Percentiles rank a stretch among this genome's conserved stretches.
Evolutionary conservation across 345 rosid species (phyloP).

Genomic region (Conringia planisiliqua): DNA sequence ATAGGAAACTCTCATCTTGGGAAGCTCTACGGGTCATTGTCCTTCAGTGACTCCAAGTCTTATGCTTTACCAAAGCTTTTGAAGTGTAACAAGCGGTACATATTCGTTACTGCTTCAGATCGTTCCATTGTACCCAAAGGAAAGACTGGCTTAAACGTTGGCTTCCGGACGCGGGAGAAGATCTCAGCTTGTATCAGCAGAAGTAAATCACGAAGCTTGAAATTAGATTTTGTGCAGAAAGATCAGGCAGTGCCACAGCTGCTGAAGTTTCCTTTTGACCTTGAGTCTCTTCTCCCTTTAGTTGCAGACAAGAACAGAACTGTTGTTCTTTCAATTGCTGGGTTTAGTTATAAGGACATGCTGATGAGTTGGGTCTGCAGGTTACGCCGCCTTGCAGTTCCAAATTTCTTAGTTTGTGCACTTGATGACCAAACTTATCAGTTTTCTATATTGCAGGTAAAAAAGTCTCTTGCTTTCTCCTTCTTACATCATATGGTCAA

Average conservation of each 20-base stretch:
- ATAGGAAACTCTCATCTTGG: slow-evolving; percentile 71
- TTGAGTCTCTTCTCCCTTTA: slow-evolving; percentile 63
- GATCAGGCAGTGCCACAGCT: slow-evolving; percentile 32
- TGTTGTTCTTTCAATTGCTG: slow-evolving; percentile 78
- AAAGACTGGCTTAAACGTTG: slow-evolving; percentile 29
- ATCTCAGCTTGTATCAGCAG: slow-evolving; percentile 44
- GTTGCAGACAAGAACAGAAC: slow-evolving; percentile 67
- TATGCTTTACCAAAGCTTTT: slow-evolving; percentile 48
- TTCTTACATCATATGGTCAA: neutral
- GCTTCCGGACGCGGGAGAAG: slow-evolving; percentile 41
- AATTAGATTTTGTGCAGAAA: slow-evolving; percentile 33
- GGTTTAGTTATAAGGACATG: slow-evolving; percentile 92
- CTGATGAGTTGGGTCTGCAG: slow-evolving; percentile 98
- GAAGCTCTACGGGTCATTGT: slow-evolving; percentile 56
- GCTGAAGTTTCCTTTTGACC: slow-evolving; percentile 47
- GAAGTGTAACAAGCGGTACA: slow-evolving; percentile 50
- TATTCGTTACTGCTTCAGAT: slow-evolving; percentile 40
- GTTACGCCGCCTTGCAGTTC: slow-evolving; percentile 58
- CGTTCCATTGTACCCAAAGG: slow-evolving; percentile 5
- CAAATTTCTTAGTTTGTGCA: slow-evolving; percentile 81
- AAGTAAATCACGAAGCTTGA: slow-evolving; percentile 32
- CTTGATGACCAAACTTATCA: slow-evolving; percentile 80
- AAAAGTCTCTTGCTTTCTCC: neutral
- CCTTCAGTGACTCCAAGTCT: slow-evolving; percentile 43
- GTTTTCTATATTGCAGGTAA: slow-evolving; percentile 73